These are phyloP conservation scores for Fusarium nelsonii DNA, from an alignment of 2,329 filamentous ascomycete species.

Conservation along the genomic window DNA sequence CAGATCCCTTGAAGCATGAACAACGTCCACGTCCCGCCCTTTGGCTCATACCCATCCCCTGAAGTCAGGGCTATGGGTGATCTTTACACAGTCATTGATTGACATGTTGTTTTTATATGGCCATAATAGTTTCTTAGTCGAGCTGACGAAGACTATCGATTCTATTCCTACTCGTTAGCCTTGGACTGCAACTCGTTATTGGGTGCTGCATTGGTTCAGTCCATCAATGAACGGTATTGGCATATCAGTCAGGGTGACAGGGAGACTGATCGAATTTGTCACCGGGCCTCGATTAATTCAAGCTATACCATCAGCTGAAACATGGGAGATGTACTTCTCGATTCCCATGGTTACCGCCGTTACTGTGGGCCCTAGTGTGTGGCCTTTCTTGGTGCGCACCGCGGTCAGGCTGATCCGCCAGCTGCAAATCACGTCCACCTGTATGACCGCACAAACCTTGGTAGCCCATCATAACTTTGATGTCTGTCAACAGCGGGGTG, in stretches of 20 bases:
- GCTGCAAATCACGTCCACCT: slow-evolving; percentile 8
- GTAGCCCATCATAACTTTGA: slow-evolving; percentile 4
- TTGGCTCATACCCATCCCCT: slow-evolving; percentile 6
- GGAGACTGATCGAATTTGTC: background rate
- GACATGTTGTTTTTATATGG: background rate
- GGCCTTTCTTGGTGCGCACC: background rate
- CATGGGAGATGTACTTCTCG: background rate
- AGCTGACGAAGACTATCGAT: background rate
- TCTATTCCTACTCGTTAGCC: background rate
- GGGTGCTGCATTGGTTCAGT: background rate
- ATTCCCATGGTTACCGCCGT: background rate
- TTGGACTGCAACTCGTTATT: background rate
- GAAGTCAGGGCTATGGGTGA: slow-evolving; percentile 29
- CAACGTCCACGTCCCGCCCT: background rate
- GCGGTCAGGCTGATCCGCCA: slow-evolving; percentile 14
- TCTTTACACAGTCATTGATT: background rate
- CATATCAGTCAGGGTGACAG: background rate
- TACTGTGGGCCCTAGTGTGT: background rate
- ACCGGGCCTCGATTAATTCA: background rate
- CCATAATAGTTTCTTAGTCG: background rate
- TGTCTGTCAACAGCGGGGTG: slow-evolving; percentile 20
- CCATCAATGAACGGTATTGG: background rate
- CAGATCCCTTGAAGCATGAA: background rate
- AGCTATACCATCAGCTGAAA: background rate
- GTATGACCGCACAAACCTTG: slow-evolving; percentile 4